phyloP scores from a whole-genome alignment of 179 eudicot species.

The Carnegiea gigantea region DNA sequence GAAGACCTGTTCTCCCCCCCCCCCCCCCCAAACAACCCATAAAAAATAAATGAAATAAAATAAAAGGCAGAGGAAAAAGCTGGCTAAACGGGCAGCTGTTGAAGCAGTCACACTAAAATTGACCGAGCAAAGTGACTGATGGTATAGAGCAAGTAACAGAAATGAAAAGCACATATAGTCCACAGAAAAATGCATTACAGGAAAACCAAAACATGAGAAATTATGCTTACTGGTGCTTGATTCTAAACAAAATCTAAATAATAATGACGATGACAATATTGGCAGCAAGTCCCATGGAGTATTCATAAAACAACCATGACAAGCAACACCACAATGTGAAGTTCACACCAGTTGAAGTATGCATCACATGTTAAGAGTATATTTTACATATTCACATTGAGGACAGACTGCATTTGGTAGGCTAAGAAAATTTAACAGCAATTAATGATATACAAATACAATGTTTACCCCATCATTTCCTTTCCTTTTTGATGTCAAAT shows the following conservation, averaged over 20 bases:
- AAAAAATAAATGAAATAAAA: too few relatives aligned
- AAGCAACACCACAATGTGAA: constrained; percentile 3
- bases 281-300: neutral
- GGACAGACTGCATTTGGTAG: constrained; percentile 2
- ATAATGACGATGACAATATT: neutral
- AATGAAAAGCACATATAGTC: neutral
- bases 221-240: neutral
- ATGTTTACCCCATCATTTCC: constrained; percentile 75
- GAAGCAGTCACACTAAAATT: neutral
- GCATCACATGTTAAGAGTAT: neutral
- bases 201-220: neutral
- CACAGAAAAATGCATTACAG: neutral
- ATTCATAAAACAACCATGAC: neutral
- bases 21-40: too few relatives aligned
- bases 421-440: constrained; percentile 4
- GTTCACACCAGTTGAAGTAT: neutral
- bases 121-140: neutral
- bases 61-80: neutral
- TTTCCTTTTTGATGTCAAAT: constrained; percentile 50
- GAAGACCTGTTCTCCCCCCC: neutral
- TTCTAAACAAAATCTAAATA: neutral
- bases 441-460: neutral
- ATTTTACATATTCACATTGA: constrained; percentile 5
- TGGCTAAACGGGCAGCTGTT: neutral
- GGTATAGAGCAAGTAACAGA: neutral